These are phyloP conservation scores for Zalerion maritima DNA, from an alignment of 495 filamentous ascomycete genomes.

Conservation along the genomic window DNA sequence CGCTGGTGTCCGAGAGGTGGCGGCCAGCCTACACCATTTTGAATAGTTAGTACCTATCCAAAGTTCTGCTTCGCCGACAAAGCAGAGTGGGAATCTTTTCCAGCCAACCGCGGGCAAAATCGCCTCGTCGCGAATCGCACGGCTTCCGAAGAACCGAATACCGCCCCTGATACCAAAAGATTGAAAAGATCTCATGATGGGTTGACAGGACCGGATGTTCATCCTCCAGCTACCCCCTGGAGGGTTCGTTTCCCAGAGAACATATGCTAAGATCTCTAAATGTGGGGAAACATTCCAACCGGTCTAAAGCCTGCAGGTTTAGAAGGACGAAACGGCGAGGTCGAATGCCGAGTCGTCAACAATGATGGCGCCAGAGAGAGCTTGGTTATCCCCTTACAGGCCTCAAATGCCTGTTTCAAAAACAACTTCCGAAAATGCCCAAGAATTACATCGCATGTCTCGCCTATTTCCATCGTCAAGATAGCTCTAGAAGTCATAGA, in stretches of 20 bases:
- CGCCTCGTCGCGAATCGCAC: conserved; percentile 8
- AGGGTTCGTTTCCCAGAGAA: not conserved
- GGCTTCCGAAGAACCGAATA: conserved; percentile 8
- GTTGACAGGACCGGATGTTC: conserved; percentile 1
- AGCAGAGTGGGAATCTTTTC: no score
- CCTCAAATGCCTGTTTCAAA: not conserved
- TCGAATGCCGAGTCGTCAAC: conserved; percentile 69
- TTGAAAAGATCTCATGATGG: conserved; percentile 7
- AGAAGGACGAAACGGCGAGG: conserved; percentile 62
- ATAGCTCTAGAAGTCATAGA: conserved; percentile 59
- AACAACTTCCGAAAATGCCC: conserved; percentile 1
- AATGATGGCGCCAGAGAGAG: conserved; percentile 58
- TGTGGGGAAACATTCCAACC: conserved; percentile 1
- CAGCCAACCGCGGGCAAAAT: no score
- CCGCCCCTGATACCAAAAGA: conserved; percentile 9
- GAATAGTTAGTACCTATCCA: no score
- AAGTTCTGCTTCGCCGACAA: no score
- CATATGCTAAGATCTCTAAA: not conserved
- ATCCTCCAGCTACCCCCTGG: not conserved
- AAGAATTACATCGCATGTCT: conserved; percentile 51
- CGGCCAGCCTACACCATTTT: no score
- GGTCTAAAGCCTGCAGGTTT: conserved; percentile 35
- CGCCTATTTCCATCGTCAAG: conserved; percentile 59
- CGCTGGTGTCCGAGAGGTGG: no score
- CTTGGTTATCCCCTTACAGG: conserved; percentile 46